Percentiles rank a stretch among this genome's conserved stretches.
Conservation (phyloP, 2,329 filamentous ascomycete genomes). For the Colletotrichum eleusines region DNA sequence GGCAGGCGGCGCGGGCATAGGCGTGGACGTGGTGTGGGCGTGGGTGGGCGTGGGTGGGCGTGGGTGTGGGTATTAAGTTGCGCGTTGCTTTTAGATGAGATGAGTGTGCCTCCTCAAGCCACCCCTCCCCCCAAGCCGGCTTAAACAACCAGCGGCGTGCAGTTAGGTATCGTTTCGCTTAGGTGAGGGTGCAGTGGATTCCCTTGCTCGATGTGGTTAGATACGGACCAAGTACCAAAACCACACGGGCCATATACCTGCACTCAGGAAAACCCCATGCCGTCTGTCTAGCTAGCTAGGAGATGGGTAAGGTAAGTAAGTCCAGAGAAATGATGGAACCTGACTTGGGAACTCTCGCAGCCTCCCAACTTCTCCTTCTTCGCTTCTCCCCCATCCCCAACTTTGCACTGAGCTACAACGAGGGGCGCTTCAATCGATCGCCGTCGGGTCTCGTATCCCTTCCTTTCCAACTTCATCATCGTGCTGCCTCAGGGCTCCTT, state of each 20-base stretch:
- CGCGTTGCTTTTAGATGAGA: constrained; percentile 33
- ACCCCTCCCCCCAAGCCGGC: neutral
- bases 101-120: constrained; percentile 15
- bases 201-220: no score
- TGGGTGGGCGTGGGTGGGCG: neutral
- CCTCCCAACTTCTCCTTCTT: constrained; percentile 55
- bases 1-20: constrained; percentile 1
- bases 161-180: no score
- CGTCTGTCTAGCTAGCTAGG: no score
- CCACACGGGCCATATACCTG: no score
- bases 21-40: constrained; percentile 8
- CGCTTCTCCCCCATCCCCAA: constrained; percentile 51
- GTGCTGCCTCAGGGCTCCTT: constrained; percentile 18
- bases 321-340: constrained; percentile 47
- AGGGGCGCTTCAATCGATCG: constrained; percentile 40
- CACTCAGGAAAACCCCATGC: constrained; percentile 18
- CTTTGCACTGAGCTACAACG: constrained; percentile 37
- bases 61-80: neutral
- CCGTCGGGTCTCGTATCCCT: constrained; percentile 40
- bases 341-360: constrained; percentile 45
- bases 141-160: no score
- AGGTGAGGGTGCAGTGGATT: no score
- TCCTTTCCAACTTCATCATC: constrained; percentile 42
- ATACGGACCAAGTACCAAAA: no score
- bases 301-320: constrained; percentile 59